Base-by-base conservation (phyloP, 768 basidiomycete species). In the Chiua virens region DNA sequence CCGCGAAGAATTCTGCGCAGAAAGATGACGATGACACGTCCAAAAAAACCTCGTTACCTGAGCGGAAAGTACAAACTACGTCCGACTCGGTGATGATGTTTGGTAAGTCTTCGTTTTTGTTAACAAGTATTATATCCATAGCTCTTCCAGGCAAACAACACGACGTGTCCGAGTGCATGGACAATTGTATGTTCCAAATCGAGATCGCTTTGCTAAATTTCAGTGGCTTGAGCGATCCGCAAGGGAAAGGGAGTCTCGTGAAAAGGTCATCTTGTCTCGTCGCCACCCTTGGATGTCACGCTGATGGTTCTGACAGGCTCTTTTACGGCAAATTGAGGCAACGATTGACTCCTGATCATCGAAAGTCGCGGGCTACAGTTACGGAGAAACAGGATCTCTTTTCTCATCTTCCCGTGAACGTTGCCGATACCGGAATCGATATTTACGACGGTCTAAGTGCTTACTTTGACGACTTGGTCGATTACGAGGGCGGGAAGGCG, bases 131-230 rank as follows among this genome's bases (percentile, higher is more conserved):
- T 30, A 17, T 18, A 20, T 14, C 37, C 43, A 36, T 21, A 63
- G 37, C 25, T 42, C 53, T 50, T 8, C 35, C 50, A 92, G 94
- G 96, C 6, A 87, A 89, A 60, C 97, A 99, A 62, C 96, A 99
- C 63, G 97, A 99, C 66, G 95, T 98, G 13, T 87, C 96, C 0
- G 97, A 99, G 71, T 98, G 96, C 71, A 92, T 98, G 88, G 96
- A 98, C 70, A 98, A 98, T 62, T 95, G 95, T 74, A 89, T 99
- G 79, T 97, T 97, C 73, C 97, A 98, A 70, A 93, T 98, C 45
- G 97, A 99, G 70, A 88, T 92, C 5, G 94, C 93, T 1, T 67
- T 92, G 42, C 75, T 92, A 35, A 89, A 89, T 61, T 88, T 93
- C 53, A 81, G 81, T 45, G 63, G 57, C 10, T 34, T 69, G 53